Evolutionary conservation across 2,329 filamentous ascomycete genomes (phyloP).

Genomic region (Nakataea oryzae): DNA sequence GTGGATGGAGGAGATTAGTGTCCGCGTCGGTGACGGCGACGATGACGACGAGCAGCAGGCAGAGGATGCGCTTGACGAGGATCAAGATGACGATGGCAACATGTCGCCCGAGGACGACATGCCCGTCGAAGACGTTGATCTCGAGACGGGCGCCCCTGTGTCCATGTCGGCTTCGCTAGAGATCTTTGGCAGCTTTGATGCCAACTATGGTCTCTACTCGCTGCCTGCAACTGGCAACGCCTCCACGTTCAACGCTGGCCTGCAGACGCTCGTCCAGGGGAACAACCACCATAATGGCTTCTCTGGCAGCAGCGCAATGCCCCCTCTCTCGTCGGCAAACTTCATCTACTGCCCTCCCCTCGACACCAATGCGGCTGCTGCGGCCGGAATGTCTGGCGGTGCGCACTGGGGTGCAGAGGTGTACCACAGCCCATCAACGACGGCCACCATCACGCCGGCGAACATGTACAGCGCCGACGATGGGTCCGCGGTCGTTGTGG

Average conservation of each 20-base stretch:
- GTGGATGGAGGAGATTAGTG: conserved; percentile 47
- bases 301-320: conserved; percentile 3
- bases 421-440: conserved; percentile 14
- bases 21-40: conserved; percentile 28
- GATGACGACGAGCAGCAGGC: conserved; percentile 19
- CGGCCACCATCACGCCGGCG: conserved; percentile 13
- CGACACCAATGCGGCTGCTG: conserved; percentile 5
- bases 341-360: conserved; percentile 8
- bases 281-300: neutral
- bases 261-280: neutral
- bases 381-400: conserved; percentile 2
- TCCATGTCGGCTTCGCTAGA: neutral
- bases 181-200: neutral
- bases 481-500: neutral
- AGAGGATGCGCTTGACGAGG: conserved; percentile 9
- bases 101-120: neutral
- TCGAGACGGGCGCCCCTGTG: neutral
- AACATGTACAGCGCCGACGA: conserved; percentile 6
- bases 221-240: neutral
- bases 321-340: conserved; percentile 15
- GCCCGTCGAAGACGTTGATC: neutral
- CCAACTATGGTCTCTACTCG: neutral
- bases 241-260: neutral
- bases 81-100: neutral
- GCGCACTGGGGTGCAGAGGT: conserved; percentile 2